Evolutionary conservation across 1,139 yeast genomes (phyloP).

Genomic region (Torulaspora pretoriensis): DNA sequence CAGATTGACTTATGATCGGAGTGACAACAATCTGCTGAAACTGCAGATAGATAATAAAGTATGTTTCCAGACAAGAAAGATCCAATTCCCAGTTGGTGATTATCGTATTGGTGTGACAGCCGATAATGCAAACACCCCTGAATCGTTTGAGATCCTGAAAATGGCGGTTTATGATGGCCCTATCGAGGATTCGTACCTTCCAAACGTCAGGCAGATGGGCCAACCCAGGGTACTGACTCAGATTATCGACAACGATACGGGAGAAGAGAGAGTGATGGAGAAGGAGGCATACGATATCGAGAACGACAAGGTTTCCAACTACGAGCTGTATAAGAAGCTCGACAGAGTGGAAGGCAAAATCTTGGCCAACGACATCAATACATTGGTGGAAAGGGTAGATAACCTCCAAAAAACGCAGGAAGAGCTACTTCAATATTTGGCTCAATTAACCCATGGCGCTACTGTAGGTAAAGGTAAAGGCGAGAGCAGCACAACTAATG

Average conservation of each 20-base stretch:
- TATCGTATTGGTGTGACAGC: slow-evolving; percentile 53
- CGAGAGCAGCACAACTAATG: slow-evolving; percentile 1
- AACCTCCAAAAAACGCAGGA: slow-evolving; percentile 25
- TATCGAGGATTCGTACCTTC: slow-evolving; percentile 51
- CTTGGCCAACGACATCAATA: slow-evolving; percentile 33
- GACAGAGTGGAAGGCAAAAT: slow-evolving; percentile 36
- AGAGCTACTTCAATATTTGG: slow-evolving; percentile 25
- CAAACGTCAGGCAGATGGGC: slow-evolving; percentile 50
- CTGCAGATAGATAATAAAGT: slow-evolving; percentile 67
- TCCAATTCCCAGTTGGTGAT: slow-evolving; percentile 33
- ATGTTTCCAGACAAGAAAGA: slow-evolving; percentile 59
- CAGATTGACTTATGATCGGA: slow-evolving; percentile 56
- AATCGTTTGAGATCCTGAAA: slow-evolving; percentile 57
- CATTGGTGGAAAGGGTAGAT: slow-evolving; percentile 22
- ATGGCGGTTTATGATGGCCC: slow-evolving; percentile 52
- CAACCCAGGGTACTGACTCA: slow-evolving; percentile 42
- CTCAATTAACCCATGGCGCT: slow-evolving; percentile 17
- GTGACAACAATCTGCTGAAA: slow-evolving; percentile 44
- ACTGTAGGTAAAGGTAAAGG: slow-evolving; percentile 5
- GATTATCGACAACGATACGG: slow-evolving; percentile 33
- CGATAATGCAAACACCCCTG: slow-evolving; percentile 41
- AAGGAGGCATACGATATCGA: slow-evolving; percentile 27
- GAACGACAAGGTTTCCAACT: slow-evolving; percentile 26
- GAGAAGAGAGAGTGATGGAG: slow-evolving; percentile 31
- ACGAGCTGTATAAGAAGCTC: slow-evolving; percentile 31